These are phyloP conservation scores for Marchantia paleacea DNA, from an alignment of 225 moss, liverwort and hornwort species.

Conservation along the genomic window DNA sequence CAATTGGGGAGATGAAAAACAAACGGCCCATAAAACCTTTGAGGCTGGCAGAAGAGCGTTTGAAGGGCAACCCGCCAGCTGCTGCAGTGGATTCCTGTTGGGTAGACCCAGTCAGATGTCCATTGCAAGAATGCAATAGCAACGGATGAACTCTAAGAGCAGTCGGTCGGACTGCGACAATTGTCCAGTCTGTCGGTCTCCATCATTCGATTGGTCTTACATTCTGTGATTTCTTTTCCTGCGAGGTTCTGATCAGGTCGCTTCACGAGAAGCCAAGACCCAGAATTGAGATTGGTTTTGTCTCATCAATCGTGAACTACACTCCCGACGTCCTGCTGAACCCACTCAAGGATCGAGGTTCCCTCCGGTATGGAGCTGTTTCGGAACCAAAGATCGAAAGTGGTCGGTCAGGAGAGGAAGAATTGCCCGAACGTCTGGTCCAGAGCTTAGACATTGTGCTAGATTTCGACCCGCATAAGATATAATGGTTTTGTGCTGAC, in stretches of 20 bases:
- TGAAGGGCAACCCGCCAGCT: not conserved
- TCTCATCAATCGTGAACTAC: not conserved
- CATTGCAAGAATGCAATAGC: not conserved
- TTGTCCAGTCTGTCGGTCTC: too few species aligned
- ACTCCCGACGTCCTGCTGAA: not conserved
- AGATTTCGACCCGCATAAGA: not conserved
- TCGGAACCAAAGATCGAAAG: not conserved
- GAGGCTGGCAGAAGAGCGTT: not conserved
- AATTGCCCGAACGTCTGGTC: not conserved
- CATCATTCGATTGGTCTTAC: not conserved
- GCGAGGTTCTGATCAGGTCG: not conserved
- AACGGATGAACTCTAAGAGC: not conserved
- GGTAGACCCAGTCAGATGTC: constrained; percentile 1
- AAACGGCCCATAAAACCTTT: not conserved
- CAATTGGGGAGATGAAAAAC: not conserved
- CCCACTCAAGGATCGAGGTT: not conserved
- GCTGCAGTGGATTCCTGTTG: not conserved
- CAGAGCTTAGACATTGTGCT: not conserved
- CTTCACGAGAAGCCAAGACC: not conserved
- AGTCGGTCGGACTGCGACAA: too few species aligned
- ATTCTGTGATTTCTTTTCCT: not conserved
- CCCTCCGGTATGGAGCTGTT: not conserved
- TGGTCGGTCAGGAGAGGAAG: not conserved
- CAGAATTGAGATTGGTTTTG: not conserved
- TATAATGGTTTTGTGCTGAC: not conserved